phyloP scores from a whole-genome alignment of 805 yeast species.

The Candida chauliodis region DNA sequence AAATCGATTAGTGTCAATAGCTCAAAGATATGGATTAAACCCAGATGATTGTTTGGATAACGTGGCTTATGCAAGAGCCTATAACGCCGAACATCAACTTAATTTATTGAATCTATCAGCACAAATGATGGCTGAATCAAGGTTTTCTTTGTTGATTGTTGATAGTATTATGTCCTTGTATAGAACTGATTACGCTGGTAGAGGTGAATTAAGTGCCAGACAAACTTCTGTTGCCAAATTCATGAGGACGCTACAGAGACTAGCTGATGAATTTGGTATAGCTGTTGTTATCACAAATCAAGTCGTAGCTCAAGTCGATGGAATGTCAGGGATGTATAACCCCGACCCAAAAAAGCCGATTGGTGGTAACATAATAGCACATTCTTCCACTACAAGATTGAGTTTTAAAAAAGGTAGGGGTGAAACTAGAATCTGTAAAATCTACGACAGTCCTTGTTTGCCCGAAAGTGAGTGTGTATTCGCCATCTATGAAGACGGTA shows the following conservation, averaged over 20 bases:
- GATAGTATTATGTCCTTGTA: conserved; percentile 96
- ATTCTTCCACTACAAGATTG: conserved; percentile 90
- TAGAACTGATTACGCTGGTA: conserved; percentile 90
- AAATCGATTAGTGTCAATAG: conserved; percentile 81
- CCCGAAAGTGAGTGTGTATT: conserved; percentile 95
- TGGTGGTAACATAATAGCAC: conserved; percentile 97
- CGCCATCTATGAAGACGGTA: conserved; percentile 95
- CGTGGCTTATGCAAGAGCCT: conserved; percentile 96
- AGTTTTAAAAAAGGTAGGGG: conserved; percentile 88
- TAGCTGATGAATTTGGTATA: conserved; percentile 97
- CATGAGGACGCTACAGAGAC: conserved; percentile 84
- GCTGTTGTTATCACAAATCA: conserved; percentile 92
- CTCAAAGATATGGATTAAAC: conserved; percentile 85
- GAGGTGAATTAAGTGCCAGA: conserved; percentile 94
- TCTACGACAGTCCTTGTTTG: conserved; percentile 93
- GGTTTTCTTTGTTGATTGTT: conserved; percentile 87
- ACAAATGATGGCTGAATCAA: conserved; percentile 90
- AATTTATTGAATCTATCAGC: conserved; percentile 87
- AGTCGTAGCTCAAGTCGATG: conserved; percentile 97
- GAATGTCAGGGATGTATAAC: conserved; percentile 74
- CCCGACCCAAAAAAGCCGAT: conserved; percentile 98
- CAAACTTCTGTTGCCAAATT: conserved; percentile 92
- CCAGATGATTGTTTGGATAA: conserved; percentile 94
- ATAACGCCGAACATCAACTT: conserved; percentile 93
- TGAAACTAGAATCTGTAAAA: conserved; percentile 89